These are phyloP conservation scores for Coniferiporia weirii DNA, from an alignment of 1,284 basidiomycete genomes.

Conservation along the genomic window DNA sequence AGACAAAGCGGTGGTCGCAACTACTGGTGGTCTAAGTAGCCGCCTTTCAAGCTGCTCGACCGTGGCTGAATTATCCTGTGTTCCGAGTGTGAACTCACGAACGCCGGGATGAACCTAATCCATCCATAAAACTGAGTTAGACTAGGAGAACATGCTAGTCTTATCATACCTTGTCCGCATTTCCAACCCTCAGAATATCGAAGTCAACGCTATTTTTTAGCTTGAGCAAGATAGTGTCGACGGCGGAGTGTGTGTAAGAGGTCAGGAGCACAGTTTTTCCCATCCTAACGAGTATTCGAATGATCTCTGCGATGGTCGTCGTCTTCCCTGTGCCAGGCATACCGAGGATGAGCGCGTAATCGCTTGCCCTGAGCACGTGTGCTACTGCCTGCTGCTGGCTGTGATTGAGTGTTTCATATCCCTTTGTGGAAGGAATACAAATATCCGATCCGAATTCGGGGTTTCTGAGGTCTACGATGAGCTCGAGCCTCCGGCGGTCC, in stretches of 20 bases:
- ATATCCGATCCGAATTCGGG: constrained; percentile 56
- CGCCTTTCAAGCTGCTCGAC: constrained; percentile 77
- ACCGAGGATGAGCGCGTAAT: constrained; percentile 90
- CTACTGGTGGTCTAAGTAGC: constrained; percentile 83
- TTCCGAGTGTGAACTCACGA: constrained; percentile 63
- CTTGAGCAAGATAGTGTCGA: constrained; percentile 92
- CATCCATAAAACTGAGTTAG: background rate
- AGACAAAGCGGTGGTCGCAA: constrained; percentile 92
- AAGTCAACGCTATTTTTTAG: constrained; percentile 60
- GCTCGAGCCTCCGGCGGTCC: constrained; percentile 54
- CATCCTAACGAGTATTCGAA: constrained; percentile 69
- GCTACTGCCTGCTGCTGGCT: constrained; percentile 74
- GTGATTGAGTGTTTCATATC: constrained; percentile 48
- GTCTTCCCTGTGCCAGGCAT: constrained; percentile 99
- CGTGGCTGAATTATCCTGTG: constrained; percentile 48
- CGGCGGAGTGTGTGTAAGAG: constrained; percentile 96
- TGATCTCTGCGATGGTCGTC: constrained; percentile 87
- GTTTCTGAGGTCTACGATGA: constrained; percentile 76
- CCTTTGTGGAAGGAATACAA: constrained; percentile 22
- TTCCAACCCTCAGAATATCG: constrained; percentile 81
- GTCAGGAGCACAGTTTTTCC: constrained; percentile 88
- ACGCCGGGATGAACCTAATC: constrained; percentile 75
- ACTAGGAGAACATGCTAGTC: background rate
- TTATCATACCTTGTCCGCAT: constrained; percentile 76
- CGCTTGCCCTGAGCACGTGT: constrained; percentile 73